Percentiles rank a stretch among this genome's conserved stretches.
Evolutionary conservation across 1,284 basidiomycete genomes (phyloP).

Genomic region (Moniliella sp.): DNA sequence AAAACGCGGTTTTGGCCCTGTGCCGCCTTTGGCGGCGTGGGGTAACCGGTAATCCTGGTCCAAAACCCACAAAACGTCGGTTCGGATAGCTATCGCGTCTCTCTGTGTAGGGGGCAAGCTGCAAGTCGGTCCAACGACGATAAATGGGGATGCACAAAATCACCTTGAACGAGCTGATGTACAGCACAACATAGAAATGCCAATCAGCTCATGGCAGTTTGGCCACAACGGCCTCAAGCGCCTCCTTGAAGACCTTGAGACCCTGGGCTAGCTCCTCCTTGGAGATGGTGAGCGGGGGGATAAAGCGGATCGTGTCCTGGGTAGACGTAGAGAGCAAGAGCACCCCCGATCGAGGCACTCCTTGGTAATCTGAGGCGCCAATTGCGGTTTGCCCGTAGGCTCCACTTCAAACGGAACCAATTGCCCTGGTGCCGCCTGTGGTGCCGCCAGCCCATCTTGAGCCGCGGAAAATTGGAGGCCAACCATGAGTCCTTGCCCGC

Average conservation of each 20-base stretch:
- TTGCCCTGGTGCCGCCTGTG: not conserved
- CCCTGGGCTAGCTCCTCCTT: not conserved
- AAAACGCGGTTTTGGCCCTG: too few species aligned
- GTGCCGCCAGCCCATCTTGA: not conserved
- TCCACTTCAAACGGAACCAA: not conserved
- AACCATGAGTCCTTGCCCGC: constrained; percentile 26
- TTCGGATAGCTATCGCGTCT: too few species aligned
- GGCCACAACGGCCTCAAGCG: not conserved
- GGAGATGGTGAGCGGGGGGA: constrained; percentile 2
- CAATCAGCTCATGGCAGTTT: too few species aligned
- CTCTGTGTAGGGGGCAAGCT: too few species aligned
- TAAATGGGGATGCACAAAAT: too few species aligned
- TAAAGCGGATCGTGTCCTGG: constrained; percentile 25
- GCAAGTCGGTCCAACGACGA: too few species aligned
- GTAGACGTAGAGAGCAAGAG: constrained; percentile 21
- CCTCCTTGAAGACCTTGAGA: not conserved
- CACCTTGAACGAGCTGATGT: too few species aligned
- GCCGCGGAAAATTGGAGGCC: constrained; percentile 17
- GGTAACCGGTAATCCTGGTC: too few species aligned
- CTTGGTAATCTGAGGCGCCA: constrained; percentile 17
- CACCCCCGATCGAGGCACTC: constrained; percentile 20
- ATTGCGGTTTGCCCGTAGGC: constrained; percentile 3
- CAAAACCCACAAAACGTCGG: too few species aligned
- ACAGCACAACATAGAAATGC: too few species aligned
- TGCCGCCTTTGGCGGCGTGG: too few species aligned